Conservation (phyloP, 2,329 filamentous ascomycete species). For the Falciphora oryzae region DNA sequence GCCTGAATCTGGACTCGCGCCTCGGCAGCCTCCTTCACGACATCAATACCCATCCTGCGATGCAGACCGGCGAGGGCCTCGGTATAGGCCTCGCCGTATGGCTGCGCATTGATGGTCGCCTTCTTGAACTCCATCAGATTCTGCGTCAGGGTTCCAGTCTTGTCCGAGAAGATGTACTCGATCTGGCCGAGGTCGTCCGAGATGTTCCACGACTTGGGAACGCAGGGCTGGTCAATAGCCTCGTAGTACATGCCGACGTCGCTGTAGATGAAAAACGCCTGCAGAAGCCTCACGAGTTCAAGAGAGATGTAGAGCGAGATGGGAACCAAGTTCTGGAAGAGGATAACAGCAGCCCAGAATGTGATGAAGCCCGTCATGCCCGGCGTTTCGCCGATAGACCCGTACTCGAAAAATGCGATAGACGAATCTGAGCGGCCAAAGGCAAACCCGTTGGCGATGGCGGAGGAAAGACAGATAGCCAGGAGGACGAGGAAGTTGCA, state of each 20-base stretch:
- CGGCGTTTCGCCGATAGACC: slow-evolving; percentile 69
- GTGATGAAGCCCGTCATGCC: slow-evolving; percentile 86
- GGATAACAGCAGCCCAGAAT: slow-evolving; percentile 89
- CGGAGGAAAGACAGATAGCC: slow-evolving; percentile 81
- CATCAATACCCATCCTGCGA: slow-evolving; percentile 79
- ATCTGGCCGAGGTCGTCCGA: slow-evolving; percentile 97
- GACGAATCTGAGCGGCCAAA: slow-evolving; percentile 75
- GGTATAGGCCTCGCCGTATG: slow-evolving; percentile 96
- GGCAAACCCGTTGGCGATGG: slow-evolving; percentile 74
- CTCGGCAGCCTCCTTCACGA: slow-evolving; percentile 70
- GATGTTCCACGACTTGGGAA: slow-evolving; percentile 98
- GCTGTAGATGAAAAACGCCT: slow-evolving; percentile 96
- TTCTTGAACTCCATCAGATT: slow-evolving; percentile 89
- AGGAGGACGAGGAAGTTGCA: slow-evolving; percentile 93
- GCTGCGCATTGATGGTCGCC: slow-evolving; percentile 89
- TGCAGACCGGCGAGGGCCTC: slow-evolving; percentile 97
- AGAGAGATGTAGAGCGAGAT: slow-evolving; percentile 97
- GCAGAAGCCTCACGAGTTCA: slow-evolving; percentile 87
- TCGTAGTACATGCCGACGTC: slow-evolving; percentile 98
- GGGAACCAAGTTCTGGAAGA: slow-evolving; percentile 98
- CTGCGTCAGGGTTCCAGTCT: slow-evolving; percentile 22
- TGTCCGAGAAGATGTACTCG: slow-evolving; percentile 77
- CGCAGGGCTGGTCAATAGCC: slow-evolving; percentile 85
- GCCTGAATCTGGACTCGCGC: slow-evolving; percentile 72
- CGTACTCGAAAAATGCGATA: slow-evolving; percentile 76